phyloP scores from a whole-genome alignment of 164 flowering plant species.

The Paratinospora sagittata region DNA sequence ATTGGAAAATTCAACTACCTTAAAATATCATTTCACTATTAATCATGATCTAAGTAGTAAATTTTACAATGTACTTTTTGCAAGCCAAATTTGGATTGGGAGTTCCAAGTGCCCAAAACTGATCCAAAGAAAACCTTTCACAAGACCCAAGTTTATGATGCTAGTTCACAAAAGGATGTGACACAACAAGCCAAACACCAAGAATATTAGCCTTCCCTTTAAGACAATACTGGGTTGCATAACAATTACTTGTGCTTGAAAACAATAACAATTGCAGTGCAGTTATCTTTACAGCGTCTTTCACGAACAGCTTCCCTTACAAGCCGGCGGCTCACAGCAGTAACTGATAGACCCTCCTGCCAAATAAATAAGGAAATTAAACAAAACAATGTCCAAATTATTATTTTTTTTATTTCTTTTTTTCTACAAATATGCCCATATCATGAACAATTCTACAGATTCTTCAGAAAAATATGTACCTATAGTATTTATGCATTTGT shows the following conservation, averaged over 20 bases:
- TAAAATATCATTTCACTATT: neutral
- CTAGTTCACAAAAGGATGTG: neutral
- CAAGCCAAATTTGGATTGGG: neutral
- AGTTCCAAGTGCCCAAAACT: neutral
- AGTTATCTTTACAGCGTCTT: conserved; percentile 81
- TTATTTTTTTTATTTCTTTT: no score
- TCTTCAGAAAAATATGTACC: no score
- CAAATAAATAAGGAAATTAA: neutral
- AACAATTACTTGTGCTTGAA: conserved; percentile 42
- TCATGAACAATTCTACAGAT: no score
- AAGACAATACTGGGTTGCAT: neutral
- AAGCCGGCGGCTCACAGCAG: conserved; percentile 61
- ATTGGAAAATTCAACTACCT: neutral
- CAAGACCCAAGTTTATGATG: neutral
- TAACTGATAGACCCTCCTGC: conserved; percentile 69
- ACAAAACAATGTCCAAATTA: neutral
- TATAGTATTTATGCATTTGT: no score
- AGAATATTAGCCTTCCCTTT: neutral
- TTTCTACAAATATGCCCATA: no score
- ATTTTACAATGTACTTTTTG: neutral
- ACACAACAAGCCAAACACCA: neutral
- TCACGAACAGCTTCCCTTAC: conserved; percentile 88
- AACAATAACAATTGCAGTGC: conserved; percentile 73
- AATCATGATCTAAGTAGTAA: neutral
- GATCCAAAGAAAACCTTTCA: neutral